Evolutionary conservation across 306 rosid species (phyloP).

Genomic region (Coriaria nepalensis): DNA sequence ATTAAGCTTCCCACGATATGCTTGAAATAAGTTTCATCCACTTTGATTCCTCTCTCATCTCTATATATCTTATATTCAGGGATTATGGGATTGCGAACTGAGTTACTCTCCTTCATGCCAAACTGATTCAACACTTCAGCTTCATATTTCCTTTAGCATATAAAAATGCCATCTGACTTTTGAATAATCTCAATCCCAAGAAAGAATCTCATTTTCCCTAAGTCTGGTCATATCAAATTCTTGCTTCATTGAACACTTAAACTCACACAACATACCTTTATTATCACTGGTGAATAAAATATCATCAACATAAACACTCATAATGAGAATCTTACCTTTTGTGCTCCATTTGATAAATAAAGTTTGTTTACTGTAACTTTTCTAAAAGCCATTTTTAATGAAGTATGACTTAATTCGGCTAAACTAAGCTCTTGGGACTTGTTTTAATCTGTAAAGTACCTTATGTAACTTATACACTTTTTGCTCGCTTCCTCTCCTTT

Average conservation of each 20-base stretch:
- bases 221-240: too few species aligned
- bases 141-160: constrained; percentile 1
- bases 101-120: neutral
- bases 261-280: too few species aligned
- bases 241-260: too few species aligned
- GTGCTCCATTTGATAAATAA: too few species aligned
- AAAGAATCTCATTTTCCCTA: neutral
- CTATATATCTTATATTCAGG: neutral
- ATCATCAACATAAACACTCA: constrained; percentile 1
- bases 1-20: constrained; percentile 5
- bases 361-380: neutral
- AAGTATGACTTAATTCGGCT: neutral
- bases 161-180: neutral
- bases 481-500: neutral
- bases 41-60: neutral
- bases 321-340: neutral
- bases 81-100: neutral
- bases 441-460: neutral
- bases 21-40: neutral
- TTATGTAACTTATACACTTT: constrained; percentile 1
- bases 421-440: neutral
- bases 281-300: too few species aligned
- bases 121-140: neutral
- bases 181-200: neutral
- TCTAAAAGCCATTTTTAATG: neutral